Evolutionary conservation across 805 yeast species (phyloP).

Genomic region (Metschnikowia rubicola): DNA sequence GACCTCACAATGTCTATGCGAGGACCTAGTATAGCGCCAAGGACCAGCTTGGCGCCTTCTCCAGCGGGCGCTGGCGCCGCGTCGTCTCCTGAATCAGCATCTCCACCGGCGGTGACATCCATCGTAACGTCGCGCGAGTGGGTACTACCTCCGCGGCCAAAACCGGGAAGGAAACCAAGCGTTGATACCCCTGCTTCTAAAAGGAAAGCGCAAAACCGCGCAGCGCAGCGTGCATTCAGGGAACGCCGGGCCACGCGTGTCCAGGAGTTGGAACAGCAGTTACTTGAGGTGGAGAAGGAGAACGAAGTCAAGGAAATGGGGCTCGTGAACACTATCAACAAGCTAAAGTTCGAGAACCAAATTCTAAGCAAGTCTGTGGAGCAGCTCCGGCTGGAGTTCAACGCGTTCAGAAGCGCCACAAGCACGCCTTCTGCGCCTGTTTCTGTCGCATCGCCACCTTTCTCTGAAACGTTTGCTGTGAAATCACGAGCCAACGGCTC

Average conservation of each 20-base stretch:
- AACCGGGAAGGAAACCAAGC: slow-evolving; percentile 60
- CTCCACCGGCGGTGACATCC: slow-evolving; percentile 32
- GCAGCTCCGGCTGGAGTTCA: slow-evolving; percentile 36
- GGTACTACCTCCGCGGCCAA: slow-evolving; percentile 60
- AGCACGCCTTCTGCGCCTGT: neutral
- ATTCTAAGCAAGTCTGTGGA: slow-evolving; percentile 40
- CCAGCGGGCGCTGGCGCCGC: slow-evolving; percentile 15
- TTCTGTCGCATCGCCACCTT: slow-evolving; percentile 7
- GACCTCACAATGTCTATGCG: slow-evolving; percentile 9
- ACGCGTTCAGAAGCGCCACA: slow-evolving; percentile 12
- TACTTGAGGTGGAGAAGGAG: slow-evolving; percentile 65
- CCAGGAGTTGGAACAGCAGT: slow-evolving; percentile 68
- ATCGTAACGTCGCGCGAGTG: slow-evolving; percentile 58
- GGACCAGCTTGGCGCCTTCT: slow-evolving; percentile 16
- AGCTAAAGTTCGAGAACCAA: slow-evolving; percentile 44
- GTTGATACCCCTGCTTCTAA: slow-evolving; percentile 80
- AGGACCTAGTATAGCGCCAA: slow-evolving; percentile 19
- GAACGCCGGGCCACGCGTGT: slow-evolving; percentile 83
- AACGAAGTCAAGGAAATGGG: slow-evolving; percentile 58
- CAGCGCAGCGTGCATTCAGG: slow-evolving; percentile 90
- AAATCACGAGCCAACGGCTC: neutral
- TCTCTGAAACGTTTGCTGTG: neutral
- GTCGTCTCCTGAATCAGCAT: slow-evolving; percentile 16
- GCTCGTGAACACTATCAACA: slow-evolving; percentile 49
- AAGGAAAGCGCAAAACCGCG: slow-evolving; percentile 86